Evolutionary conservation across 805 yeast genomes (phyloP).

Genomic region (Candida oleophila): DNA sequence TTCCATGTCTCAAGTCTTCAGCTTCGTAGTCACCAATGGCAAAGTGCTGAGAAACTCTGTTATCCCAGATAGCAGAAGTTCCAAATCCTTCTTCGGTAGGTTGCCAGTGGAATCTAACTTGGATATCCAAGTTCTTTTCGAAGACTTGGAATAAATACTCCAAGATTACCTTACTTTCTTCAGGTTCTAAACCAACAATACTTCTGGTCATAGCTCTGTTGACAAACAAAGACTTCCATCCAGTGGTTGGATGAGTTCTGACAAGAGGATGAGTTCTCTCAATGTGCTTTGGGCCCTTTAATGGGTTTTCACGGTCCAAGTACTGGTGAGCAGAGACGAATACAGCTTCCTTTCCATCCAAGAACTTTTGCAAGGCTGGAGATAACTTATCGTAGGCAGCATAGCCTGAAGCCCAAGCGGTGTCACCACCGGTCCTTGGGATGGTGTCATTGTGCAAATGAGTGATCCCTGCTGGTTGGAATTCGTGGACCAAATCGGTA

Average conservation of each 20-base stretch:
- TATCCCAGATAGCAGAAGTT: slow-evolving; percentile 54
- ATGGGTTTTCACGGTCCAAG: slow-evolving; percentile 33
- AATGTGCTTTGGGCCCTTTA: slow-evolving; percentile 26
- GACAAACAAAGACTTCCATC: slow-evolving; percentile 31
- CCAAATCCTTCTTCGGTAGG: slow-evolving; percentile 34
- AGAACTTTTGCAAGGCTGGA: slow-evolving; percentile 44
- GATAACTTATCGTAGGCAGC: slow-evolving; percentile 54
- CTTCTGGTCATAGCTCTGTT: slow-evolving; percentile 29
- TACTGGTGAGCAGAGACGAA: slow-evolving; percentile 41
- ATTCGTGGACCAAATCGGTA: slow-evolving; percentile 55
- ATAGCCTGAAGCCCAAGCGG: slow-evolving; percentile 50
- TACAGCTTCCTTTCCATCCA: slow-evolving; percentile 45
- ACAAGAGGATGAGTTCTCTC: slow-evolving; percentile 31
- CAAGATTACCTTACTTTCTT: slow-evolving; percentile 38
- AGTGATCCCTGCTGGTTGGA: slow-evolving; percentile 56
- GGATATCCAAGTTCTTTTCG: slow-evolving; percentile 49
- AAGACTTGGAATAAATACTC: slow-evolving; percentile 40
- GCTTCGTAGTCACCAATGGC: slow-evolving; percentile 47
- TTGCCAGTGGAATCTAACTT: slow-evolving; percentile 48
- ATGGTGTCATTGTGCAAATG: slow-evolving; percentile 52
- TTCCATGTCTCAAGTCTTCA: slow-evolving; percentile 47
- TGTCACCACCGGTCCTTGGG: slow-evolving; percentile 54
- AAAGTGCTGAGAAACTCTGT: slow-evolving; percentile 48
- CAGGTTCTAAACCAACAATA: slow-evolving; percentile 29
- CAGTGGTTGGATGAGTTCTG: slow-evolving; percentile 34